Base-by-base conservation (phyloP, 2,329 filamentous ascomycete genomes). In the Neonectria hederae region DNA sequence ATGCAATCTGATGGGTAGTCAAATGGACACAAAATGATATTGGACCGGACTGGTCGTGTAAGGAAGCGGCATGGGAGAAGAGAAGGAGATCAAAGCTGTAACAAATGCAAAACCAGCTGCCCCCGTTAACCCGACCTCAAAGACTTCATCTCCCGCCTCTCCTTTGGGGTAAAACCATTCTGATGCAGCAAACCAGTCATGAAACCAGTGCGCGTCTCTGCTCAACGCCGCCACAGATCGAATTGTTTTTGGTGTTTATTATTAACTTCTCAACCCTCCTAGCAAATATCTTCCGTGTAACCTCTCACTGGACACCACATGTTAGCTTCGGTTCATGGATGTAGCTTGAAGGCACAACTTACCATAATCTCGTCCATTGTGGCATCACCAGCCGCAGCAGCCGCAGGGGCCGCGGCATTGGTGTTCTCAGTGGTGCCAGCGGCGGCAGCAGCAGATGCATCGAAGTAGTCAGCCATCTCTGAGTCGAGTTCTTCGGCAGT, bases 391-490 rank as follows among this genome's bases (percentile, higher is more conserved):
- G 83, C 81, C 59, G 80, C 78, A 48, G 82, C 77, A 58, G 81
- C 73, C 63, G 84, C 82, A 66, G 82, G 82, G 30, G 82, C 84
- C 55, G 81, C 78, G 43, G 82, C 81, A 66, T 82, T 81, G 64
- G 77, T 80, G 43, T 80, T 81, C 57, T 80, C 82, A 69, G 83
- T 83, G 56, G 78, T 82, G 64, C 79, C 79, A 32, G 72, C 73
- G 68, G 81, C 78, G 38, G 72, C 73, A 63, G 79, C 79, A 64
- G 79, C 79, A 32, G 74, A 73, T 64, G 80, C 78, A 43, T 85
- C 89, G 77, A 97, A 98, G 83, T 99, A 99, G 80, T 98, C 96
- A 21, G 89, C 90, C 96, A 99, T 99, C 80, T 99, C 96, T 5
- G 93, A 94, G 78, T 99, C 96, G 26, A 99, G 89, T 83, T 99